Base-by-base conservation (phyloP, 768 basidiomycete species). In the Ephemerocybe angulata region DNA sequence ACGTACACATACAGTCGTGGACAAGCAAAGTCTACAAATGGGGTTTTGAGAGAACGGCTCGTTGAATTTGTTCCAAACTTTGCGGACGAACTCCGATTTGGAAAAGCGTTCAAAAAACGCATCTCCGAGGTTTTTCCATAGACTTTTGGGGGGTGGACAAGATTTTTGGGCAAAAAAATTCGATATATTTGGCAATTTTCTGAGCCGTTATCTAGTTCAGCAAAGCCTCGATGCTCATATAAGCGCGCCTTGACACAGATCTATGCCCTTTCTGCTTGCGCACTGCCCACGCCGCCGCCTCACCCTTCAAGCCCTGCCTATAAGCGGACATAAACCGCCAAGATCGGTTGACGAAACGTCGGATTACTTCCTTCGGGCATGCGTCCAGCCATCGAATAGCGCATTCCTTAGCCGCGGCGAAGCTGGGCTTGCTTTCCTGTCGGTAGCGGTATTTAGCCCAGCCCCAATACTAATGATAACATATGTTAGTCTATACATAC, bases 201-300 rank as follows among this genome's bases (percentile, higher is more conserved):
- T 8, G 17, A 35, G 33, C 10, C 17, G 17, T 35, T 55, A 47
- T 24, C 13, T 53, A 48, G 56, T 53, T 40, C 5, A 53, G 3
- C 2, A 54, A 24, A 12, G 56, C 54, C 2, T 59, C 54, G 6
- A 55, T 42, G 12, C 38, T 21, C 15, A 49, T 35, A 30, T 53
- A 46, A 17, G 44, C 47, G 1, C 29, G 12, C 13, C 50, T 31
- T 4, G 58, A 57, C 28, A 73, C 60, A 29, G 56, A 24, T 5
- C 64, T 48, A 55, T 76, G 76, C 5, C 60, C 57, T 44, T 66
- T 68, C 54, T 74, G 69, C 60, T 70, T 70, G 13, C 57, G 41
- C 2, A 73, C 70, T 19, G 70, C 70, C 70, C 72, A 76, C 38
- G 63, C 73, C 5, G 71, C 73, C 22, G 71, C 71, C 37, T 70